Base-by-base conservation (phyloP, 2,329 filamentous ascomycete genomes). In the Alternaria ventricosa region DNA sequence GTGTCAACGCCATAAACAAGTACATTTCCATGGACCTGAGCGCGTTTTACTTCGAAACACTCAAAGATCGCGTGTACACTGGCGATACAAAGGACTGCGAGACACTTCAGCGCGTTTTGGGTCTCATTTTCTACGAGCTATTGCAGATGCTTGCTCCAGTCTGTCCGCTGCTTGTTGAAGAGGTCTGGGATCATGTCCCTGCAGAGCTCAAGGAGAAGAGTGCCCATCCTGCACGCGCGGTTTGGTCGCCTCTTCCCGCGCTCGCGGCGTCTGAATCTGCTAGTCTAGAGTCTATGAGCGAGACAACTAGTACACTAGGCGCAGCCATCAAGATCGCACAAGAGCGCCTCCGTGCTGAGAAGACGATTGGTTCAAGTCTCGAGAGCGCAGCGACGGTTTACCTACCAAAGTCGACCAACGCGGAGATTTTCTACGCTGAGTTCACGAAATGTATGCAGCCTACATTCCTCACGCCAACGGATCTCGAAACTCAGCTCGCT, bases 51-150 rank as follows among this genome's bases (percentile, higher is more conserved):
- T 88, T 99, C 61, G 96, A 99, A 80, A 89, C 92, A 0, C 85
- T 94, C 72, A 99, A 99, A 80, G 96, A 99, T 74, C 87, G 93
- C 4, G 84, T 98, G 1, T 99, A 99, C 82, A 96, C 94, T 49
- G 92, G 92, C 28, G 87, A 90, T 64, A 87, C 87, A 13, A 85
- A 87, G 13, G 90, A 91, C 50, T 84, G 88, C 56, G 75, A 82
- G 25, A 82, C 84, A 22, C 86, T 87, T 1, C 88, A 90, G 69
- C 84, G 82, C 6, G 85, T 87, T 2, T 79, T 90, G 8, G 84
- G 83, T 50, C 77, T 85, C 27, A 87, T 97, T 58, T 89, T 95
- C 64, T 82, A 88, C 6, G 89, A 93, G 36, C 83, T 97, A 18
- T 82, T 94, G 65, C 87, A 90, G 57, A 93, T 97, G 86, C 84